Percentiles rank a stretch among this genome's conserved stretches.
phyloP scores from a whole-genome alignment of 2,329 filamentous ascomycete genomes.

The Penicillium sp. region DNA sequence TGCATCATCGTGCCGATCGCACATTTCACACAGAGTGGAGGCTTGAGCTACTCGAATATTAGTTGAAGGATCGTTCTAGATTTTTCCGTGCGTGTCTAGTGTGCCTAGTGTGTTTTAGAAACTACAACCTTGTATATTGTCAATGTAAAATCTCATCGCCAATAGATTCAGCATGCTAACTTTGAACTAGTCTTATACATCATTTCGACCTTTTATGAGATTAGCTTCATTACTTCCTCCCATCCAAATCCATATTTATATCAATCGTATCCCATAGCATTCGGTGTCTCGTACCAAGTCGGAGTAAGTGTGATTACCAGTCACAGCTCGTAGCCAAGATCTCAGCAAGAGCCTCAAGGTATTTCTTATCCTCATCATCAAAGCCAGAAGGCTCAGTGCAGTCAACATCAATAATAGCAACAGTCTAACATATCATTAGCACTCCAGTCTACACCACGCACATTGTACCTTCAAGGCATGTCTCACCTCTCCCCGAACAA shows the following conservation, averaged over 20 bases:
- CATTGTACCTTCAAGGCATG: background rate
- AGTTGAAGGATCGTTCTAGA: background rate
- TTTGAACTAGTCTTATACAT: background rate
- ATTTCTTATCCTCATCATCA: conserved; percentile 45
- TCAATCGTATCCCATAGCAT: conserved; percentile 10
- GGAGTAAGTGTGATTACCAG: conserved; percentile 28
- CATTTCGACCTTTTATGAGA: background rate
- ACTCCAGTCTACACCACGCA: background rate
- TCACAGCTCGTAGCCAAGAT: conserved; percentile 45
- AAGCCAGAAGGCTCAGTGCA: conserved; percentile 46
- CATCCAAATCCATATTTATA: background rate
- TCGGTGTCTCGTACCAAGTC: background rate
- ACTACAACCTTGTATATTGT: background rate
- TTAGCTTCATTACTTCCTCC: background rate
- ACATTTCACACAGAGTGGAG: background rate
- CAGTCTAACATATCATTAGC: conserved; percentile 35
- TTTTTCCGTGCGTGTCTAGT: background rate
- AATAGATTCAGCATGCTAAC: background rate
- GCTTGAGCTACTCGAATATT: background rate
- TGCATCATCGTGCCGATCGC: background rate
- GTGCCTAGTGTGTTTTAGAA: background rate
- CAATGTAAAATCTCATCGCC: background rate
- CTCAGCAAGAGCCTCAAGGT: conserved; percentile 43
- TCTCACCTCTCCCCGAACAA: conserved; percentile 41
- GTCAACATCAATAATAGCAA: conserved; percentile 51